Percentiles rank a stretch among this genome's conserved stretches.
Conservation (phyloP, 495 filamentous ascomycete species). For the Jackrogersella multiformis region DNA sequence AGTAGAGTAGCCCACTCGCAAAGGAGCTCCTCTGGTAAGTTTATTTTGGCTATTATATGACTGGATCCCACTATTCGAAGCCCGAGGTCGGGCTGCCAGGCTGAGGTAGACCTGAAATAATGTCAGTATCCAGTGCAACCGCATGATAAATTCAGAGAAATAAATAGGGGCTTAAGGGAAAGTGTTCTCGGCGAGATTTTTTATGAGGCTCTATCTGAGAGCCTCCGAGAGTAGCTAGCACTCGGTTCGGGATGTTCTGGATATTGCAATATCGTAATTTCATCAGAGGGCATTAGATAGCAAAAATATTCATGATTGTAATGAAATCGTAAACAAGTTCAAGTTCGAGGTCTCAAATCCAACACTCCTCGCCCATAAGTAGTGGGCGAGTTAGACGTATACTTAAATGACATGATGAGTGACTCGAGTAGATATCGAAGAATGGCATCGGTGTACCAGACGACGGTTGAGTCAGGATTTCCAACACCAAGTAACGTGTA, state of each 20-base stretch:
- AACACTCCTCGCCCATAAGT: background rate
- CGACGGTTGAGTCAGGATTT: conserved; percentile 33
- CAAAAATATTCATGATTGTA: background rate
- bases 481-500: conserved; percentile 21
- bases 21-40: conserved; percentile 5
- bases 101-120: conserved; percentile 36
- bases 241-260: conserved; percentile 6
- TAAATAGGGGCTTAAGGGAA: conserved; percentile 8
- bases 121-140: conserved; percentile 41
- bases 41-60: conserved; percentile 8
- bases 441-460: conserved; percentile 42
- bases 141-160: conserved; percentile 13
- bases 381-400: conserved; percentile 2
- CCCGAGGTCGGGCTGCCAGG: conserved; percentile 22
- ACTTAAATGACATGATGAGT: conserved; percentile 22
- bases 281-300: background rate
- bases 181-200: conserved; percentile 2
- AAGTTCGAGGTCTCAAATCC: background rate
- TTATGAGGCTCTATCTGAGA: conserved; percentile 11
- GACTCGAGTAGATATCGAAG: conserved; percentile 25
- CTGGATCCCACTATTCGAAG: conserved; percentile 5
- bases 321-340: conserved; percentile 1
- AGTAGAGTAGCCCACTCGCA: conserved; percentile 19
- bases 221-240: conserved; percentile 3
- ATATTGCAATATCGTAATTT: conserved; percentile 6